A percentile compares a stretch with the other conserved stretches of the same genome.
These are phyloP conservation scores for Fusarium udum DNA, from an alignment of 2,329 filamentous ascomycete species.

Conservation along the genomic window DNA sequence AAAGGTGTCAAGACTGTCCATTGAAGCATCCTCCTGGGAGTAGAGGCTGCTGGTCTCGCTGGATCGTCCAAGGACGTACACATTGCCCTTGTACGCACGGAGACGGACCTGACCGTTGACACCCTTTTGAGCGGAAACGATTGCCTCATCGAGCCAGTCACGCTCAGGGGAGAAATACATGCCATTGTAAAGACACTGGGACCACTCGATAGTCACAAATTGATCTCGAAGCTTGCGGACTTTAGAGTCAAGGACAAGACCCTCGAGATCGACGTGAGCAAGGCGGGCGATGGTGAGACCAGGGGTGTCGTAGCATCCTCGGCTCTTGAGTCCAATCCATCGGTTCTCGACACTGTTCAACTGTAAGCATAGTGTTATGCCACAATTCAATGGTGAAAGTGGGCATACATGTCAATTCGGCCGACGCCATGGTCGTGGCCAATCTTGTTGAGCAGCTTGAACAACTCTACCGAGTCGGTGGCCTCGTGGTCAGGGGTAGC, in stretches of 20 bases:
- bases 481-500: conserved; percentile 63
- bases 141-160: conserved; percentile 56
- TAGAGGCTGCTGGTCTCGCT: conserved; percentile 61
- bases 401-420: conserved; percentile 61
- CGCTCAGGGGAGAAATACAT: conserved; percentile 61
- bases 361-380: background rate
- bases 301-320: conserved; percentile 51
- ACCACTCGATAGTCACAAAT: conserved; percentile 58
- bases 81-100: conserved; percentile 58
- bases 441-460: conserved; percentile 71
- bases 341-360: conserved; percentile 55
- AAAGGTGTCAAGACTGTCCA: conserved; percentile 67
- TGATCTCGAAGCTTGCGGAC: conserved; percentile 63
- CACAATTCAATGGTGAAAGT: background rate
- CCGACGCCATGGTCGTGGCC: conserved; percentile 73
- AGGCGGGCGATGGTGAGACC: conserved; percentile 39
- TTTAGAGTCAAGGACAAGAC: conserved; percentile 63
- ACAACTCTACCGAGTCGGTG: conserved; percentile 72
- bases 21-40: conserved; percentile 58
- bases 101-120: conserved; percentile 51
- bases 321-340: conserved; percentile 48
- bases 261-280: conserved; percentile 60
- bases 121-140: conserved; percentile 64
- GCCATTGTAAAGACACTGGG: conserved; percentile 59
- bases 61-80: conserved; percentile 58